Percentiles rank a stretch among this genome's conserved stretches.
These are phyloP conservation scores for Verbascum thapsus DNA, from an alignment of 257 asterid genomes.

Conservation along the genomic window DNA sequence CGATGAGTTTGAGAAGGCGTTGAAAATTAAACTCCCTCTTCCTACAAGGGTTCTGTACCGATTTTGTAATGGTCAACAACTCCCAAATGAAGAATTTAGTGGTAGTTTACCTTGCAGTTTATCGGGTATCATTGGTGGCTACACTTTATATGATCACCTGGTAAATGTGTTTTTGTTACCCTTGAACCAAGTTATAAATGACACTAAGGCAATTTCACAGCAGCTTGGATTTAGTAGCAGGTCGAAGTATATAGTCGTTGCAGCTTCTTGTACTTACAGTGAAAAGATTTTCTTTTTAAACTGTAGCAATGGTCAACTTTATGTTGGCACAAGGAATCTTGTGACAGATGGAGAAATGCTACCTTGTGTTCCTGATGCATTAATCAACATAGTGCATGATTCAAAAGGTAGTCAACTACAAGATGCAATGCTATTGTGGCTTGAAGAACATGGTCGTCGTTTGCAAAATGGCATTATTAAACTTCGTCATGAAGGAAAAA, in stretches of 20 bases:
- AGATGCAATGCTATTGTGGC: slow-evolving; percentile 88
- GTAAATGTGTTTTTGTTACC: slow-evolving; percentile 85
- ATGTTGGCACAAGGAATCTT: slow-evolving; percentile 77
- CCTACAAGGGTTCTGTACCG: slow-evolving; percentile 84
- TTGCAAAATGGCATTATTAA: slow-evolving; percentile 62
- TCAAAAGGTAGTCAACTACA: slow-evolving; percentile 47
- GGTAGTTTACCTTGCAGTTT: slow-evolving; percentile 47
- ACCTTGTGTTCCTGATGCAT: slow-evolving; percentile 80
- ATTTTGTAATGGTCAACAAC: slow-evolving; percentile 81
- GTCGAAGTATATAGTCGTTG: slow-evolving; percentile 61
- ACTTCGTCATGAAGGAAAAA: slow-evolving; percentile 55
- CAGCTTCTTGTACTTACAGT: slow-evolving; percentile 57
- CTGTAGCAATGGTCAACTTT: slow-evolving; percentile 79
- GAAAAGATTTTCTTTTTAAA: slow-evolving; percentile 72
- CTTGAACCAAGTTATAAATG: slow-evolving; percentile 49
- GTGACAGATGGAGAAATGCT: slow-evolving; percentile 70
- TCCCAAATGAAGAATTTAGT: slow-evolving; percentile 36
- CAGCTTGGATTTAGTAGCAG: slow-evolving; percentile 43
- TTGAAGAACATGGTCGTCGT: slow-evolving; percentile 82
- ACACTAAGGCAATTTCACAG: slow-evolving; percentile 43
- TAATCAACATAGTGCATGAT: slow-evolving; percentile 54
- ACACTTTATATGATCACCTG: slow-evolving; percentile 61
- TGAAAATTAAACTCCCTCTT: slow-evolving; percentile 81
- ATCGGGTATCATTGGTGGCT: slow-evolving; percentile 91
- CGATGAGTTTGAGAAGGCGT: slow-evolving; percentile 50